A percentile compares a stretch with the other conserved stretches of the same genome.
phyloP scores from a whole-genome alignment of 2,329 filamentous ascomycete species.

The Pyrenochaeta sp. region DNA sequence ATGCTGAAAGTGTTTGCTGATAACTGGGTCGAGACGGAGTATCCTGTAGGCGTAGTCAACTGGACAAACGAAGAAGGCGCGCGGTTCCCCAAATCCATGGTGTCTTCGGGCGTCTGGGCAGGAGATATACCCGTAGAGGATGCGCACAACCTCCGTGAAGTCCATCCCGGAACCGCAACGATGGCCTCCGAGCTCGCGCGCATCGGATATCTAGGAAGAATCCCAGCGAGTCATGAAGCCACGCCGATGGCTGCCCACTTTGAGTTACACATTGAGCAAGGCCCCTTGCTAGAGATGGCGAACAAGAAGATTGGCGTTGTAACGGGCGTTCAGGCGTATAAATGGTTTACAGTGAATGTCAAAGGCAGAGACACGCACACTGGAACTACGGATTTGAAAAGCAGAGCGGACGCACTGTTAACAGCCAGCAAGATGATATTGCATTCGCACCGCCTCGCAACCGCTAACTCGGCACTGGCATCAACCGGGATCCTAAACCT shows the following conservation, averaged over 20 bases:
- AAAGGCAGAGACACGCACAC: slow-evolving; percentile 75
- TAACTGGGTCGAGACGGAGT: slow-evolving; percentile 72
- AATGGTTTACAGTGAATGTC: slow-evolving; percentile 75
- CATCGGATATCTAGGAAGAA: slow-evolving; percentile 73
- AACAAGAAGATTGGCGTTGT: slow-evolving; percentile 74
- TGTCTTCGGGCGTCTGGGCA: slow-evolving; percentile 79
- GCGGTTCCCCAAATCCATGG: slow-evolving; percentile 78
- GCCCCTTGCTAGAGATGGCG: slow-evolving; percentile 73
- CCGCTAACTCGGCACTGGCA: slow-evolving; percentile 67
- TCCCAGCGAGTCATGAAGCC: slow-evolving; percentile 64
- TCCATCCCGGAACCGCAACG: slow-evolving; percentile 67
- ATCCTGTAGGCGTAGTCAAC: slow-evolving; percentile 77
- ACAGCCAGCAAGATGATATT: slow-evolving; percentile 73
- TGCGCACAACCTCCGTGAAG: slow-evolving; percentile 68
- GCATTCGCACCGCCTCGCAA: slow-evolving; percentile 69
- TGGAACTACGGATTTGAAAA: slow-evolving; percentile 74
- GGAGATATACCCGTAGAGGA: slow-evolving; percentile 69
- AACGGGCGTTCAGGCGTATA: slow-evolving; percentile 76
- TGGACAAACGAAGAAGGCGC: slow-evolving; percentile 88
- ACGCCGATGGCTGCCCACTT: slow-evolving; percentile 79
- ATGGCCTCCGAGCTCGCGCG: slow-evolving; percentile 74
- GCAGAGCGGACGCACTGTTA: slow-evolving; percentile 73
- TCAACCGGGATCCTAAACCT: slow-evolving; percentile 74
- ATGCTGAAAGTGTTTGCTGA: slow-evolving; percentile 74
- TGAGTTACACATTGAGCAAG: slow-evolving; percentile 87